These are phyloP conservation scores for Colletotrichum sp. DNA, from an alignment of 2,329 filamentous ascomycete genomes.

Conservation along the genomic window DNA sequence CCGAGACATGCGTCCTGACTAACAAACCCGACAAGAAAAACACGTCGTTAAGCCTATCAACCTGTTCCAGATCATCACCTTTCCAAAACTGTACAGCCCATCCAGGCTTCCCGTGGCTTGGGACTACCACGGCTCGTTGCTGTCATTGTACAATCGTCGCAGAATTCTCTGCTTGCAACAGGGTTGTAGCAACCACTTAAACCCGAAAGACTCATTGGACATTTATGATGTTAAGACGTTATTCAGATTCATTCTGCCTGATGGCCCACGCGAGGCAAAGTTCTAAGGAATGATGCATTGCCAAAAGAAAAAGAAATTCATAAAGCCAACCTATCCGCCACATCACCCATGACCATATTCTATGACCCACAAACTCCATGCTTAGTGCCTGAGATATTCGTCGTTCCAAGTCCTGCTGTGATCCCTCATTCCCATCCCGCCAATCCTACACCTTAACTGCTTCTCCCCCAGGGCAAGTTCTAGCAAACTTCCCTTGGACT, in stretches of 20 bases:
- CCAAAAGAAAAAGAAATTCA: background rate
- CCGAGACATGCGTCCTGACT: background rate
- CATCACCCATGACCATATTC: background rate
- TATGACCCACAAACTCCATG: constrained; percentile 13
- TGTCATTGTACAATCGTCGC: too few species aligned
- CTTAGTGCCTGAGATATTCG: constrained; percentile 1
- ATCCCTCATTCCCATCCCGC: background rate
- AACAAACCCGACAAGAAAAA: background rate
- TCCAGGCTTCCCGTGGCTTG: too few species aligned
- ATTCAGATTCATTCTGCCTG: background rate
- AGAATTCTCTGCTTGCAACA: too few species aligned
- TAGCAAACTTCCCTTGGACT: background rate
- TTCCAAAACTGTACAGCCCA: too few species aligned
- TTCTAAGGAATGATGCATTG: background rate
- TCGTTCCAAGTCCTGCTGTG: background rate
- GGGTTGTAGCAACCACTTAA: too few species aligned
- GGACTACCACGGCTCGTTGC: too few species aligned
- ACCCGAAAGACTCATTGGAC: too few species aligned
- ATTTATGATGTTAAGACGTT: background rate
- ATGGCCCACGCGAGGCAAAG: background rate
- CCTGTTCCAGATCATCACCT: background rate
- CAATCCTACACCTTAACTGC: background rate
- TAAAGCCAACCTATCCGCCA: background rate
- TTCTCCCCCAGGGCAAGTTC: background rate
- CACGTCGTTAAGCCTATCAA: background rate